These are phyloP conservation scores for Beta lomatogona DNA, from an alignment of 179 eudicot genomes.

Conservation along the genomic window DNA sequence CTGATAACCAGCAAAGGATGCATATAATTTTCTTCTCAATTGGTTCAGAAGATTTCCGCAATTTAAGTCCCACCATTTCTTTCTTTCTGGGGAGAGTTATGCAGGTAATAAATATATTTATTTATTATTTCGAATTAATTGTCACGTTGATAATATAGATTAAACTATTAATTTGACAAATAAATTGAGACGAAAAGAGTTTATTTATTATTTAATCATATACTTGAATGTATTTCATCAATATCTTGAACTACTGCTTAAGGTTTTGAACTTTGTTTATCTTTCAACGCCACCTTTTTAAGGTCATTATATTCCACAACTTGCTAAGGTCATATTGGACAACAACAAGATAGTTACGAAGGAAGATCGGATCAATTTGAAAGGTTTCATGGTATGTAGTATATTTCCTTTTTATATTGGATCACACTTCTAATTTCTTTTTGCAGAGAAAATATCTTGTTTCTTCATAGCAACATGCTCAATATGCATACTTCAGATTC, in stretches of 20 bases:
- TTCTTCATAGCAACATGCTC: no score
- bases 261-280: neutral
- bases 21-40: constrained; percentile 58
- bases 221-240: neutral
- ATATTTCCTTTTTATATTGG: no score
- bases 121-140: no score
- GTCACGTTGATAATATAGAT: no score
- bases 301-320: constrained; percentile 96
- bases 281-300: neutral
- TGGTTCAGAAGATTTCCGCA: constrained; percentile 92
- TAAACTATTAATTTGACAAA: no score
- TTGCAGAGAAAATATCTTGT: no score
- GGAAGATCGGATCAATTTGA: constrained; percentile 55
- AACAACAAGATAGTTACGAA: constrained; percentile 45
- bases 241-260: neutral
- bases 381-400: constrained; percentile 71
- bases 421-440: no score
- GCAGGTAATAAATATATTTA: constrained; percentile 52
- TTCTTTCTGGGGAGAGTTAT: constrained; percentile 88
- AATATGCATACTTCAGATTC: no score
- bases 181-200: no score
- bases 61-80: constrained; percentile 70
- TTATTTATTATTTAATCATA: neutral
- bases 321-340: constrained; percentile 63
- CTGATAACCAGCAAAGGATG: constrained; percentile 65